Base-by-base conservation (phyloP, 1,284 basidiomycete genomes). In the Leccinum huronense region DNA sequence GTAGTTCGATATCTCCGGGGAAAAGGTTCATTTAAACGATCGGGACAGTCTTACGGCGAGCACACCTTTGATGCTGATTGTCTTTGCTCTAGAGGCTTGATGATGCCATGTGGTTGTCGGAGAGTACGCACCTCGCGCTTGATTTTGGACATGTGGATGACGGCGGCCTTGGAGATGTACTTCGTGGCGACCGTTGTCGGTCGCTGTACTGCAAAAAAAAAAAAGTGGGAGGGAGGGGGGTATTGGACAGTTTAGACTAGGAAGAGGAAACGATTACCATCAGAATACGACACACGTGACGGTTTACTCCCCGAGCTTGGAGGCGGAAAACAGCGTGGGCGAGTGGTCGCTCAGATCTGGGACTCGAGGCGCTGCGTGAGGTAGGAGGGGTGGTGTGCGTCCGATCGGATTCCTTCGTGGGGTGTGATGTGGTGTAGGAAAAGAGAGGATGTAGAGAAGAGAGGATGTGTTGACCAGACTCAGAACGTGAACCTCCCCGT, bases 111-210 rank as follows among this genome's bases (percentile, higher is more conserved):
- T 1, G 95, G 90, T 76, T 98, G 95, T 57, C 93, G 83, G 23
- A 98, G 85, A 45, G 93, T 87, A 66, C 93, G 88, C 84, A 97
- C 95, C 80, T 99, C 97, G 56, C 95, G 87, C 77, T 95, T 95
- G 74, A 94, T 97, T 79, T 95, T 93, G 70, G 94, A 91, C 67
- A 90, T 87, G 68, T 91, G 90, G 66, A 98, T 98, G 72, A 94
- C 95, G 64, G 93, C 91, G 23, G 23, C 23, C 75, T 97, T 95
- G 65, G 94, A 95, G 72, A 98, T 95, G 74, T 94, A 95, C 82
- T 98, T 98, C 91, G 98, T 95, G 3, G 97, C 97, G 55, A 99
- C 97, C 70, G 23, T 27, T 27, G 23, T 27, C 23, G 23, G 23
- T 27, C 90, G 89, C 74, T 98, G 94, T 0, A 40, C 38, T 40